Evolutionary conservation across 306 rosid species (phyloP).

Genomic region (Datisca glomerata): DNA sequence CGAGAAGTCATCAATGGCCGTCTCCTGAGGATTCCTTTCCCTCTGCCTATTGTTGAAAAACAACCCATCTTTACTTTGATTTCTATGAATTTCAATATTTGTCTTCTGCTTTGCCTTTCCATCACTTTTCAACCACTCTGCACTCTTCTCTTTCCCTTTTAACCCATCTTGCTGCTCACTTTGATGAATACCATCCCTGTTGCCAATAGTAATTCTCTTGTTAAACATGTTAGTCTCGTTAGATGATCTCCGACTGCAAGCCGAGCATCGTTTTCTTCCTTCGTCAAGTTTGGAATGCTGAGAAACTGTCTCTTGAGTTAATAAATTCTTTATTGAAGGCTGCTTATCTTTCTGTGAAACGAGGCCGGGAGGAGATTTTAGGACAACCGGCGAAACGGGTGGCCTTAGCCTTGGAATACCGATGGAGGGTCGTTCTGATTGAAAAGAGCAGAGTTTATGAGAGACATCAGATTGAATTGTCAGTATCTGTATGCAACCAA

Average conservation of each 20-base stretch:
- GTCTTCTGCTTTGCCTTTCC: not conserved
- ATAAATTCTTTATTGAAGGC: not conserved
- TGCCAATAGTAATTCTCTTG: not conserved
- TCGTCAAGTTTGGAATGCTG: not conserved
- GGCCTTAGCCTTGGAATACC: not conserved
- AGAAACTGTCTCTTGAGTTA: not conserved
- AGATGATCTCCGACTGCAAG: not conserved
- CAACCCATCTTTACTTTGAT: not conserved
- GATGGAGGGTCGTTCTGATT: not conserved
- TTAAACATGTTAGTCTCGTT: not conserved
- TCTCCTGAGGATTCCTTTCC: not conserved
- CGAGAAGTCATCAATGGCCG: constrained; percentile 18
- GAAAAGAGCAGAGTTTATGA: not conserved
- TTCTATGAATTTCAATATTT: not conserved
- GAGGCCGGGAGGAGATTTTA: not conserved
- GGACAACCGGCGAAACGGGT: too few relatives aligned
- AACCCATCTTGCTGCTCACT: not conserved
- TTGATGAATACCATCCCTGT: not conserved
- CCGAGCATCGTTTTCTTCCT: not conserved
- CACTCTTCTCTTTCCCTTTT: not conserved
- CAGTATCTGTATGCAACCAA: too few relatives aligned
- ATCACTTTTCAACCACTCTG: not conserved
- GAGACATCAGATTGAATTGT: too few relatives aligned
- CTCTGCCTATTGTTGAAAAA: not conserved
- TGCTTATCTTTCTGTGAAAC: too few relatives aligned